Evolutionary conservation across 2,329 filamentous ascomycete genomes (phyloP).

Genomic region (Neurospora crassa): DNA sequence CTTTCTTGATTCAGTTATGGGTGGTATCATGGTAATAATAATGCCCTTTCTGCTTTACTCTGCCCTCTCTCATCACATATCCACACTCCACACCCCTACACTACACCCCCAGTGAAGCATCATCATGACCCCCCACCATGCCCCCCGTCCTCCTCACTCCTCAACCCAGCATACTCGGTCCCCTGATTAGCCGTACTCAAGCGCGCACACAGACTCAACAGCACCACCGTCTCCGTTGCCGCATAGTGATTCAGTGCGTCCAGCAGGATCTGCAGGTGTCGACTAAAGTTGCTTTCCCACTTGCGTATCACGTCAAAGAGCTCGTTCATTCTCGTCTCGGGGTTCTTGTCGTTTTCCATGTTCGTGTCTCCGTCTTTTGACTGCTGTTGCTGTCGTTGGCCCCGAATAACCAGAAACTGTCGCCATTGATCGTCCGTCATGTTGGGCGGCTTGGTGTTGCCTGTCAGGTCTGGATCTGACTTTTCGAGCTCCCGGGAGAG

Average conservation of each 20-base stretch:
- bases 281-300: constrained; percentile 87
- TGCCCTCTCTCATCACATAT: background rate
- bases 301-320: constrained; percentile 80
- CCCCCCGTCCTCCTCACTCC: constrained; percentile 45
- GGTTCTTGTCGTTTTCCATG: constrained; percentile 27
- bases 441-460: constrained; percentile 43
- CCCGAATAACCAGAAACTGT: constrained; percentile 41
- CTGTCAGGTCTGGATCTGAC: constrained; percentile 68
- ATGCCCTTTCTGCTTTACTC: background rate
- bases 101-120: background rate
- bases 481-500: constrained; percentile 77
- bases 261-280: constrained; percentile 85
- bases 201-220: constrained; percentile 77
- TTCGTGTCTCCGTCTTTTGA: constrained; percentile 27
- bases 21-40: background rate
- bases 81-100: background rate
- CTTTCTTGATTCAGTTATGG: background rate
- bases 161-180: constrained; percentile 51
- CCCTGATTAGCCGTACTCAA: constrained; percentile 76
- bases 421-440: constrained; percentile 54
- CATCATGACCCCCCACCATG: background rate
- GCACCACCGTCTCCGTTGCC: constrained; percentile 90
- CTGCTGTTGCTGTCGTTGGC: constrained; percentile 22
- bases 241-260: constrained; percentile 96
- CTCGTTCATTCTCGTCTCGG: constrained; percentile 34